Conservation (phyloP, 176 grass and related monocot genomes). For the Tillandsia fasciculata region DNA sequence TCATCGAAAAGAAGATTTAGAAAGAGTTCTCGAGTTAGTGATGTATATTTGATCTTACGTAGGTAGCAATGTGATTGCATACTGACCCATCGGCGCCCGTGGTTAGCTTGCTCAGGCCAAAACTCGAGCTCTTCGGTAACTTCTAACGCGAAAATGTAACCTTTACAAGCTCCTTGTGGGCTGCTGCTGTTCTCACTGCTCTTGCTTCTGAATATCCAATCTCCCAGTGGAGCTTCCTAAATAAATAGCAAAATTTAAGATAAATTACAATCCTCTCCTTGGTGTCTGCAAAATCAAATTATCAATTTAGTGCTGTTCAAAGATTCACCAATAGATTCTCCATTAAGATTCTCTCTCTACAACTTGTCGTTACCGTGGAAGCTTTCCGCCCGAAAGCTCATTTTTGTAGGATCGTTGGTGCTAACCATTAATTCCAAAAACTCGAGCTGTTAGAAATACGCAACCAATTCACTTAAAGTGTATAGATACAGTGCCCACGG, state of each 20-base stretch:
- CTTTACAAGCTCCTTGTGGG: slow-evolving; percentile 47
- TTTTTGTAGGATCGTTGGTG: no score
- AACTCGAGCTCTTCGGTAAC: slow-evolving; percentile 55
- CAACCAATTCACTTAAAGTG: no score
- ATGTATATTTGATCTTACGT: not conserved
- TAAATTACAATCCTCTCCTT: no score
- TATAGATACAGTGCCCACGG: no score
- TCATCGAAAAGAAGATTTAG: slow-evolving; percentile 4
- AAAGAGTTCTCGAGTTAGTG: not conserved
- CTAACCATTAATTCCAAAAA: no score
- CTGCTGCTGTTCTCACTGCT: slow-evolving; percentile 46
- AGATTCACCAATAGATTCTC: no score
- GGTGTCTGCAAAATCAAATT: no score
- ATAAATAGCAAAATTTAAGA: not conserved
- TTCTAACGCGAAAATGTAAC: slow-evolving; percentile 56
- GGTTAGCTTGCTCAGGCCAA: slow-evolving; percentile 57
- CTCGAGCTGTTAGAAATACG: no score
- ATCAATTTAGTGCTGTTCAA: no score
- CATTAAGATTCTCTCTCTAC: no score
- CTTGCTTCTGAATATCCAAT: slow-evolving; percentile 79
- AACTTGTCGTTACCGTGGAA: no score
- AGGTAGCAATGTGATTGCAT: not conserved
- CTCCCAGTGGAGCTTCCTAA: slow-evolving; percentile 43
- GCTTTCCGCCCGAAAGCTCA: no score
- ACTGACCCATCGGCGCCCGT: slow-evolving; percentile 64